Percentiles rank a stretch among this genome's conserved stretches.
These are phyloP conservation scores for Amanita rimosa DNA, from an alignment of 768 basidiomycete genomes.

Conservation along the genomic window DNA sequence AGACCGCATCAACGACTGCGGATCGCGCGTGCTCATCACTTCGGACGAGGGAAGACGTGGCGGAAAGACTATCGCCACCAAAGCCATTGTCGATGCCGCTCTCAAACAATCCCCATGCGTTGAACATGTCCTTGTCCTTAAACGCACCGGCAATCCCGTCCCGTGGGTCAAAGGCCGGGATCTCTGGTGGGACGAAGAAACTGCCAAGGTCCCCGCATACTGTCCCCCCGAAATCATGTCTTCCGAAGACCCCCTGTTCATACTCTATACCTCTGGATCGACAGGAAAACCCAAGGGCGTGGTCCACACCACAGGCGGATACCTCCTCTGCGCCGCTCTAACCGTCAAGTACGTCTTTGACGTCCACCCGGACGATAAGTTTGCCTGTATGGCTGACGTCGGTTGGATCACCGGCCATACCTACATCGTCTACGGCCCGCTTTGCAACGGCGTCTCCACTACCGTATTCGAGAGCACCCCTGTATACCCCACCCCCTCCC, in stretches of 20 bases:
- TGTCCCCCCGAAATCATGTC: constrained; percentile 84
- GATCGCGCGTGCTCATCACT: constrained; percentile 85
- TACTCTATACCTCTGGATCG: constrained; percentile 94
- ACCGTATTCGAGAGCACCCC: constrained; percentile 95
- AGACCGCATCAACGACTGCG: constrained; percentile 86
- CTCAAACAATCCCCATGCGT: constrained; percentile 76
- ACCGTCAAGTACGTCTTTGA: constrained; percentile 98
- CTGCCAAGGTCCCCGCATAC: constrained; percentile 71
- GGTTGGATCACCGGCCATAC: constrained; percentile 99
- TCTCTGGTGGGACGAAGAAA: constrained; percentile 95
- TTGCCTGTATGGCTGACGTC: constrained; percentile 97
- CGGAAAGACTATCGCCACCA: constrained; percentile 91
- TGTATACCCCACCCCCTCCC: constrained; percentile 89
- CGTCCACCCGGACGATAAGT: constrained; percentile 90
- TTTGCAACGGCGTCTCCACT: constrained; percentile 75
- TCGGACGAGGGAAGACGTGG: constrained; percentile 91
- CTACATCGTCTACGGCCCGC: constrained; percentile 94
- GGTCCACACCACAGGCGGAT: constrained; percentile 81
- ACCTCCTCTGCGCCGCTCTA: constrained; percentile 83
- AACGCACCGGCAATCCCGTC: constrained; percentile 76
- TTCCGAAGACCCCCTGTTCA: constrained; percentile 95
- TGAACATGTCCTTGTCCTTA: constrained; percentile 84
- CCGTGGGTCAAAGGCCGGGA: constrained; percentile 79
- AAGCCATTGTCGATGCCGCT: constrained; percentile 88
- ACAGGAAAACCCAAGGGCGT: constrained; percentile 98